Conservation (phyloP, 208 protist genomes). For the Wallacemonas collosoma region DNA sequence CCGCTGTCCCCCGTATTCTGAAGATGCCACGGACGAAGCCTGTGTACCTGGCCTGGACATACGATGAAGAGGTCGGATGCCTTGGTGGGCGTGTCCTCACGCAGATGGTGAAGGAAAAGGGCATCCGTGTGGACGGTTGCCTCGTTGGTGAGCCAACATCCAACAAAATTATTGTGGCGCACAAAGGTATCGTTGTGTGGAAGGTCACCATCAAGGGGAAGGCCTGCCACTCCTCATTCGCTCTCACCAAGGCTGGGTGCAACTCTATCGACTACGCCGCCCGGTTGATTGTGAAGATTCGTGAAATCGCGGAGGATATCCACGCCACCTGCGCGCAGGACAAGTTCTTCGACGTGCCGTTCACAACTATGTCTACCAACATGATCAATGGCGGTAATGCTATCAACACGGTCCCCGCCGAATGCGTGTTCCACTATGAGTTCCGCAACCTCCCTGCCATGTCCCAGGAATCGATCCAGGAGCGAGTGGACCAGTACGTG, state of each 20-base stretch:
- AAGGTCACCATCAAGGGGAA: conserved; percentile 33
- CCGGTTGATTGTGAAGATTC: conserved; percentile 52
- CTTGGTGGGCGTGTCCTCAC: conserved; percentile 43
- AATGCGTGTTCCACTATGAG: conserved; percentile 53
- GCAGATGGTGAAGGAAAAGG: conserved; percentile 32
- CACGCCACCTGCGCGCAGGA: conserved; percentile 20
- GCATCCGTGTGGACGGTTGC: conserved; percentile 48
- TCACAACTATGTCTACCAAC: conserved; percentile 50
- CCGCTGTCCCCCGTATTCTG: conserved; percentile 39
- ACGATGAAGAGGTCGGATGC: conserved; percentile 54
- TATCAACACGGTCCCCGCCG: conserved; percentile 46
- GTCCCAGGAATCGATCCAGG: conserved; percentile 35
- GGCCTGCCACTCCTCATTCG: conserved; percentile 41
- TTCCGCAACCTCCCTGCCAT: conserved; percentile 39
- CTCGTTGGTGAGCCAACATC: conserved; percentile 61
- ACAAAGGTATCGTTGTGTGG: conserved; percentile 49
- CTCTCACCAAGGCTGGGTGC: conserved; percentile 41
- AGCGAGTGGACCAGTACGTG: conserved; percentile 31
- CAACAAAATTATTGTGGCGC: conserved; percentile 60
- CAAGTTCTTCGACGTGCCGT: conserved; percentile 34
- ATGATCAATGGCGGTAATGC: conserved; percentile 57
- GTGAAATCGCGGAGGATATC: conserved; percentile 45
- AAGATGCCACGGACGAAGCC: conserved; percentile 42
- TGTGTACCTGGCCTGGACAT: conserved; percentile 56
- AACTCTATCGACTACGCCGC: conserved; percentile 61